phyloP scores from a whole-genome alignment of 73 alveolate species.

The Paramecium sexaurelia region DNA sequence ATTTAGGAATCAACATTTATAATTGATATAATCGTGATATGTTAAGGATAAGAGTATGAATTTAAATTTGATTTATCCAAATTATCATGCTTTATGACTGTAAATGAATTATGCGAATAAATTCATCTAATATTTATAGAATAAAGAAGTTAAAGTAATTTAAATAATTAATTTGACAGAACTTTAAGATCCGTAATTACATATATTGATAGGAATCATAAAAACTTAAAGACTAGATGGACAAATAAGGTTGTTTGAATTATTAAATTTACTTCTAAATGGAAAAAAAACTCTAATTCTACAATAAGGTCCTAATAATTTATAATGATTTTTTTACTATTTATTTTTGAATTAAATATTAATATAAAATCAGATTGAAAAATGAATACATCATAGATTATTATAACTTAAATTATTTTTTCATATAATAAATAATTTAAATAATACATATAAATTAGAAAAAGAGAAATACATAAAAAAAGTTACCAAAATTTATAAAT shows the following conservation, averaged over 20 bases:
- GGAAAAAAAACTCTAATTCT: neutral
- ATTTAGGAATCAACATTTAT: neutral
- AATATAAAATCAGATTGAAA: neutral
- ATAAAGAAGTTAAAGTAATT: neutral
- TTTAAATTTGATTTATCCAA: slow-evolving; percentile 33
- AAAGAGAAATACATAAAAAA: too few species aligned
- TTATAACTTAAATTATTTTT: too few species aligned
- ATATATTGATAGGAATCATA: slow-evolving; percentile 1
- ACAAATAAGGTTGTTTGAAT: neutral
- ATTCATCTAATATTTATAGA: neutral
- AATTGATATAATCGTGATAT: neutral
- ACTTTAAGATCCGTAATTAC: neutral
- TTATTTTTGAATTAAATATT: neutral
- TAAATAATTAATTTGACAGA: neutral
- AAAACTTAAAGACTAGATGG: slow-evolving; percentile 23
- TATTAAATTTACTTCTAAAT: slow-evolving; percentile 18
- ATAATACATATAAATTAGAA: too few species aligned
- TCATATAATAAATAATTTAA: too few species aligned
- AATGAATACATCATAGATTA: too few species aligned
- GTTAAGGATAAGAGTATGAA: neutral
- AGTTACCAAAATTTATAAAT: too few species aligned
- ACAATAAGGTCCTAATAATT: neutral
- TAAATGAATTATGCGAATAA: neutral
- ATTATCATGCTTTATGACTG: neutral
- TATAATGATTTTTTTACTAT: neutral